Percentiles rank a stretch among this genome's conserved stretches.
Conservation (phyloP, 495 filamentous ascomycete genomes). For the Alectoria sarmentosa region DNA sequence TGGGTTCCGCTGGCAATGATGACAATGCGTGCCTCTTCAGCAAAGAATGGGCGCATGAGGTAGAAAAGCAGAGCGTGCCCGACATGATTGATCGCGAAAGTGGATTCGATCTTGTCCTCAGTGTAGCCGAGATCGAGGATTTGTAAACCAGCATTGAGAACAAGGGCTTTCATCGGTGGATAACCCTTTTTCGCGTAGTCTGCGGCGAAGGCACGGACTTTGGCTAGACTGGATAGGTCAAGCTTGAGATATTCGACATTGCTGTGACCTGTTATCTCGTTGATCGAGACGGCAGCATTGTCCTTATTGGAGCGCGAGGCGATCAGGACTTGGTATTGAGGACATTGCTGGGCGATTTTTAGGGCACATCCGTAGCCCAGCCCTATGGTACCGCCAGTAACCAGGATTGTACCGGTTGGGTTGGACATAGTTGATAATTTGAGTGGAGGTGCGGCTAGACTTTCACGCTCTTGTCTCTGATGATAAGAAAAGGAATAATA, state of each 20-base stretch:
- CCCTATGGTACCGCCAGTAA: constrained; percentile 51
- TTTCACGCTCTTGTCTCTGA: not conserved
- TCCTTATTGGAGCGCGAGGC: constrained; percentile 38
- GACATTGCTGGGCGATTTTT: constrained; percentile 36
- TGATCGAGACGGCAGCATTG: constrained; percentile 34
- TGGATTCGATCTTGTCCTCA: constrained; percentile 39
- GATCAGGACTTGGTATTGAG: constrained; percentile 34
- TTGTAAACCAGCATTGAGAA: constrained; percentile 44
- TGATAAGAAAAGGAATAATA: not conserved
- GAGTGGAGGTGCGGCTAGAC: not conserved
- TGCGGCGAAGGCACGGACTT: constrained; percentile 35
- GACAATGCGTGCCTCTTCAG: constrained; percentile 42
- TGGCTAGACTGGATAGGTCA: constrained; percentile 37
- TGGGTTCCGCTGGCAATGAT: constrained; percentile 32
- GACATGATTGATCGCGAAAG: constrained; percentile 35
- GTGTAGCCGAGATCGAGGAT: constrained; percentile 33
- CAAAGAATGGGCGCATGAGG: constrained; percentile 40
- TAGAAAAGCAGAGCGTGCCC: constrained; percentile 46
- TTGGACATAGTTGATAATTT: constrained; percentile 20
- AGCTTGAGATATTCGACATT: constrained; percentile 37
- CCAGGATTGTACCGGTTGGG: constrained; percentile 38
- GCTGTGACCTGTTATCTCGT: constrained; percentile 28
- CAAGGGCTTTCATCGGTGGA: constrained; percentile 37
- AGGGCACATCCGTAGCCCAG: constrained; percentile 44
- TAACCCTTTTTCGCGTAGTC: constrained; percentile 34